Base-by-base conservation (phyloP, 2,329 filamentous ascomycete genomes). In the Fusarium citri region DNA sequence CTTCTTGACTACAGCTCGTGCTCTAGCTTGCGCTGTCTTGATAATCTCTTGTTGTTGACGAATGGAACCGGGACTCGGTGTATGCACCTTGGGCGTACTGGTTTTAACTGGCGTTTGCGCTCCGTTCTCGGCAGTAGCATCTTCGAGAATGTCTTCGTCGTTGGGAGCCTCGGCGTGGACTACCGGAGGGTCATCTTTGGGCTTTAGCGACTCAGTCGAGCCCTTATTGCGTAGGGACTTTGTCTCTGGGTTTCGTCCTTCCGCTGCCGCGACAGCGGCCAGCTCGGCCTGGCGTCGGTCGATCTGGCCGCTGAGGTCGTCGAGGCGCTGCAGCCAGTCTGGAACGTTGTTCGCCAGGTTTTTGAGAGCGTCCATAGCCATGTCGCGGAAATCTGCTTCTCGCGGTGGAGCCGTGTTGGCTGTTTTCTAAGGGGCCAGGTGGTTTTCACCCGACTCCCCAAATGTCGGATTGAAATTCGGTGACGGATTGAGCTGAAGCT, bases 241-340 rank as follows among this genome's bases (percentile, higher is more conserved):
- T 41, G 79, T 76, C 46, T 79, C 76, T 31, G 74, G 53, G 34
- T 59, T 72, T 54, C 72, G 74, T n/a, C 71, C 65, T 43, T 76
- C 72, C 16, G 71, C 68, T 45, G 74, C 72, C 42, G 78, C 80
- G 59, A 87, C 76, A 60, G 82, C 82, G 37, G 88, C 88, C 59
- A 91, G 82, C 74, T 90, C 88, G 53, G 82, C 79, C 80, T 91
- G 89, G 62, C 89, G 87, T 74, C 86, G 82, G 62, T 88, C 84
- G 62, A 91, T 89, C 76, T 91, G 85, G 63, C 83, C 82, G 74
- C 84, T 89, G 60, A 91, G 83, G 54, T 89, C 85, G 66, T 89
- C 86, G 46, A 91, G 83, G 23, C 86, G 84, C 62, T 80, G 80
- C 40, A 87, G 80, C 89, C 89, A 91, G 76, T 86, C 84, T 18